A percentile compares a stretch with the other conserved stretches of the same genome.
These are phyloP conservation scores for Annulohypoxylon nitens DNA, from an alignment of 495 filamentous ascomycete species.

Conservation along the genomic window DNA sequence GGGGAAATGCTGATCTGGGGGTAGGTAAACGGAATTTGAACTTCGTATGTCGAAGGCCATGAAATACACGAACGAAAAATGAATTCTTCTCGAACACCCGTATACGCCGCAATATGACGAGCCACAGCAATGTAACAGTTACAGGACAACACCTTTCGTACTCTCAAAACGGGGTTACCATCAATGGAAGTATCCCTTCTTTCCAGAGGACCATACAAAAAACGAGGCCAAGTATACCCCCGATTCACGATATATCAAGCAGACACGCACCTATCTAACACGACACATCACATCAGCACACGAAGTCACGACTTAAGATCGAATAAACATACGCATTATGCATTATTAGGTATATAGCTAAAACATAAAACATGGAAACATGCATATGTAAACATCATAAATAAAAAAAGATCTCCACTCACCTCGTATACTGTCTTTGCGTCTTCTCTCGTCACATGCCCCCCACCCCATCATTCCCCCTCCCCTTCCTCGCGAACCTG, in stretches of 20 bases:
- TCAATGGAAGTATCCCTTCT: background rate
- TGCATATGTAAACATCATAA: no score
- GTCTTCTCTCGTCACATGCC: no score
- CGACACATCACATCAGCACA: constrained; percentile 2
- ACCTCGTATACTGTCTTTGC: no score
- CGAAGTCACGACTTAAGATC: background rate
- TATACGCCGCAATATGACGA: background rate
- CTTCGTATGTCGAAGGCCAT: background rate
- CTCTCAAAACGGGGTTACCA: background rate
- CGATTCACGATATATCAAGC: background rate
- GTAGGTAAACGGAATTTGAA: background rate
- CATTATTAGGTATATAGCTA: background rate
- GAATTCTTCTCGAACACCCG: background rate
- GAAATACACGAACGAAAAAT: background rate
- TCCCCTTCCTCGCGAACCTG: background rate
- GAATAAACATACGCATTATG: background rate
- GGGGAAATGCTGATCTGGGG: background rate
- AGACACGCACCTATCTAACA: background rate
- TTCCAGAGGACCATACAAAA: background rate
- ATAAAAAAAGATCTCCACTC: no score
- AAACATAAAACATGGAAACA: background rate
- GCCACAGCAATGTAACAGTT: background rate
- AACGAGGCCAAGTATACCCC: background rate
- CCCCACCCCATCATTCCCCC: background rate
- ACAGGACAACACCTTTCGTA: background rate